Base-by-base conservation (phyloP, 176 grass and related monocot species). In the Juncus effusus region DNA sequence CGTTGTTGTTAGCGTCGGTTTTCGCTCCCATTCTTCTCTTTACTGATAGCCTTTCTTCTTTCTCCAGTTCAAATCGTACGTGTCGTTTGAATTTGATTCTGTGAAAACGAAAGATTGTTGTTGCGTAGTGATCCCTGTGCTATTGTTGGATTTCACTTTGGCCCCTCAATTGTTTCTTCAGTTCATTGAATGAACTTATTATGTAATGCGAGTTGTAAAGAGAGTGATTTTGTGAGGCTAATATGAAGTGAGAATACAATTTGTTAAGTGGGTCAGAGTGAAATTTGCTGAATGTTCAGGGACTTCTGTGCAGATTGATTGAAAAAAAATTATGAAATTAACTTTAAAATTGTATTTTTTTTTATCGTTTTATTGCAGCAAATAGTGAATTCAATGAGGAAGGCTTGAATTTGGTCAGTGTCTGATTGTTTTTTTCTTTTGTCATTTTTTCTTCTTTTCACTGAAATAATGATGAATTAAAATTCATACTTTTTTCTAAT, bases 21-120 rank as follows among this genome's bases (percentile, higher is more conserved):
- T 73, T 88, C 40, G 82, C 92, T 51, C 92, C 92, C 15, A 86
- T 96, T 73, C 65, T 88, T 42, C 77, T 91, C 68, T 96, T 78
- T 76, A 79, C 73, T 53, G 74, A 52, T 52, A 68, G 38, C 51
- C 63, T 66, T 66, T 47, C 83, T 15, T 38, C 1, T 35, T 69
- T 85, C 16, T 74, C 82, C 40, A 67, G 64, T 67, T 81, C 77
- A 38, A 67, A 58, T 47, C 63, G 87, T 96, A 85, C 60, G 76
- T 51, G 10, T 71, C 51, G 55, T 28, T 16, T 39, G 14, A 12
- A 14, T 1, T 36, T 0, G 16, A 2, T 1, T 2, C 13, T 10
- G 7, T 10, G 7, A 38, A 6, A 3, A n/a, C 3, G 1, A 14
- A 7, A 3, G 5, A 7, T 16, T 8, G 53, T 60, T 84, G 78